Base-by-base conservation (phyloP, 371 early-diverging fungal genomes). In the Vairimorpha ceranae region DNA sequence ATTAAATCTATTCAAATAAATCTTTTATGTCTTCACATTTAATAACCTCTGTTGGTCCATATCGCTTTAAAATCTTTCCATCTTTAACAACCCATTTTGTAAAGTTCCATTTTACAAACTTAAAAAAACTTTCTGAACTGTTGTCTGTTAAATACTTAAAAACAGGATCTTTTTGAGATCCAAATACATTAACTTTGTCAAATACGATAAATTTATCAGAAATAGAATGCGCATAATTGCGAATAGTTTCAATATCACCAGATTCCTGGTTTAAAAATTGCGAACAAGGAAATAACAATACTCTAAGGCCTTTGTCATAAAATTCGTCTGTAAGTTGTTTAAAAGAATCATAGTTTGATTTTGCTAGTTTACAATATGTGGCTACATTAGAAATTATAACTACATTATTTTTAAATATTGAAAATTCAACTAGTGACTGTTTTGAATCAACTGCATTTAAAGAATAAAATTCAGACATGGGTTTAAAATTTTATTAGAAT, bases 301-400 rank as follows among this genome's bases (percentile, higher is more conserved):
- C 73, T 10, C 82, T 73, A 23, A 88, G 38, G 2, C 90, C 92
- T 61, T 86, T 77, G 64, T 89, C 90, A 52, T 88, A 85, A 85
- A 90, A 89, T 75, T 89, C 86, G 58, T 91, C 78, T 86, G 91
- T 85, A 38, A 95, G 85, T 27, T 85, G 74, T 83, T 90, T 89
- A 21, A 97, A 85, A 21, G 88, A 90, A 32, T 78, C 70, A 84
- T 93, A 94, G 79, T 92, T 92, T 21, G 70, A 54, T 8, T 86
- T 82, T 17, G 95, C 92, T 77, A 90, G 90, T 10, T 93, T 93
- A 82, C 97, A 96, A 70, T 92, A 87, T 3, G 19, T 10, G n/a
- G 98, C 97, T 32, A 92, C 90, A 83, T 97, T 97, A 70, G 92
- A 92, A 45, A 94, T 83, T 14, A 83, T 43, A 91, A 78, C 56